These are phyloP conservation scores for Phytophthora pistaciae DNA, from an alignment of 352 stramenopile species.

Conservation along the genomic window DNA sequence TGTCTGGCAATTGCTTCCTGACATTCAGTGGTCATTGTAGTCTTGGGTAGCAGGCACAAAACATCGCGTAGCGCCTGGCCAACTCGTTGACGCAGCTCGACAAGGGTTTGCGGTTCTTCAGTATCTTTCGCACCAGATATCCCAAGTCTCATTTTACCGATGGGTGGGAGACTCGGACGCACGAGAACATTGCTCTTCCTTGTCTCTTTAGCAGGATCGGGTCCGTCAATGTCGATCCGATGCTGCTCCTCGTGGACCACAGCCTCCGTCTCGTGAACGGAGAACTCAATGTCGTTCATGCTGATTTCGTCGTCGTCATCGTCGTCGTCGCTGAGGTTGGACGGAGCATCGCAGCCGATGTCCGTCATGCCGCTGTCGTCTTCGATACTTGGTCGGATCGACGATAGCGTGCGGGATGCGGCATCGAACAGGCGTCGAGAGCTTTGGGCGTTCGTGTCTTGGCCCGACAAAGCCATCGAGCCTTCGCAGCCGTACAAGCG, in stretches of 20 bases:
- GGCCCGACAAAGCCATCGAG: neutral
- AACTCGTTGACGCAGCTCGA: constrained; percentile 1
- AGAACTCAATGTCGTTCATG: neutral
- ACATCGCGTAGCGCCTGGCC: neutral
- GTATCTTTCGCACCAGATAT: neutral
- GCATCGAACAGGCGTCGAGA: neutral
- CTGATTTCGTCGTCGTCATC: neutral
- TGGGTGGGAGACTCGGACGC: neutral
- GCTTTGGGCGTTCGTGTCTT: neutral
- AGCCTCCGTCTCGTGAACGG: neutral
- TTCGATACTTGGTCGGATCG: neutral
- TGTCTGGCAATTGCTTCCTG: neutral
- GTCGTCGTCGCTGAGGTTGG: constrained; percentile 3
- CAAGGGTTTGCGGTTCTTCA: neutral
- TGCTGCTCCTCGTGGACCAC: neutral
- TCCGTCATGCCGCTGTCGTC: neutral
- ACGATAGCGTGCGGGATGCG: neutral
- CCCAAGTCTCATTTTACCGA: neutral
- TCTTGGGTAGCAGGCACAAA: neutral
- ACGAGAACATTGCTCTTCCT: neutral
- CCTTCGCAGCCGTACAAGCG: neutral
- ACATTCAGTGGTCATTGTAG: neutral
- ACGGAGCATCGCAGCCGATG: neutral
- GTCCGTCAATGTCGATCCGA: neutral
- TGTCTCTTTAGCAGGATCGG: neutral